Evolutionary conservation across 148 eudicot genomes (phyloP).

Genomic region (Spergularia marina): DNA sequence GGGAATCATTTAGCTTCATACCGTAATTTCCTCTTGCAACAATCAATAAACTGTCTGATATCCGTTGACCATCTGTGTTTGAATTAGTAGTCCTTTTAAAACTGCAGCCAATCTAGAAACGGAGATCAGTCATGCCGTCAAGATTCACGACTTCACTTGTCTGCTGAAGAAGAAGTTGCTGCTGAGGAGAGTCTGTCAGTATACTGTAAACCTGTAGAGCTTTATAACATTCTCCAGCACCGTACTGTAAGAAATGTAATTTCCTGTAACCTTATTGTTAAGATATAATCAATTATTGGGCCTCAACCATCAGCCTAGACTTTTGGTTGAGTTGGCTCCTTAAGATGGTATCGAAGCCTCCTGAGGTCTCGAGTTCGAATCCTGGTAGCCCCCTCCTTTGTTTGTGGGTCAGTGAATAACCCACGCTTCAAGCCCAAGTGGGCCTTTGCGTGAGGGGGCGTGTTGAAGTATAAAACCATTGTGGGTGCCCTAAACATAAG

Average conservation of each 20-base stretch:
- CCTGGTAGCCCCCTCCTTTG: too few relatives aligned
- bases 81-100: slow-evolving; percentile 19
- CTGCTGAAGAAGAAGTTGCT: slow-evolving; percentile 73
- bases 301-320: too few relatives aligned
- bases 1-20: too few relatives aligned
- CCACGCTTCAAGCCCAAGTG: too few relatives aligned
- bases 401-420: too few relatives aligned
- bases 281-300: too few relatives aligned
- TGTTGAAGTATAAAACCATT: too few relatives aligned
- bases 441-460: too few relatives aligned
- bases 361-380: too few relatives aligned
- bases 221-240: slow-evolving; percentile 89
- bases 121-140: slow-evolving; percentile 78
- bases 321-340: too few relatives aligned
- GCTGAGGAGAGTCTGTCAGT: slow-evolving; percentile 78
- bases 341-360: too few relatives aligned
- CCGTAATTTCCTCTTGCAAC: background rate
- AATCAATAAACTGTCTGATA: background rate
- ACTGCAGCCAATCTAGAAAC: slow-evolving; percentile 64
- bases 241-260: slow-evolving; percentile 72
- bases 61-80: background rate
- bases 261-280: slow-evolving; percentile 8
- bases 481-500: too few relatives aligned
- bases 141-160: slow-evolving; percentile 62
- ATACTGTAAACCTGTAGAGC: slow-evolving; percentile 96